These are phyloP conservation scores for Calonectria pseudoreteaudii DNA, from an alignment of 2,329 filamentous ascomycete species.

Conservation along the genomic window DNA sequence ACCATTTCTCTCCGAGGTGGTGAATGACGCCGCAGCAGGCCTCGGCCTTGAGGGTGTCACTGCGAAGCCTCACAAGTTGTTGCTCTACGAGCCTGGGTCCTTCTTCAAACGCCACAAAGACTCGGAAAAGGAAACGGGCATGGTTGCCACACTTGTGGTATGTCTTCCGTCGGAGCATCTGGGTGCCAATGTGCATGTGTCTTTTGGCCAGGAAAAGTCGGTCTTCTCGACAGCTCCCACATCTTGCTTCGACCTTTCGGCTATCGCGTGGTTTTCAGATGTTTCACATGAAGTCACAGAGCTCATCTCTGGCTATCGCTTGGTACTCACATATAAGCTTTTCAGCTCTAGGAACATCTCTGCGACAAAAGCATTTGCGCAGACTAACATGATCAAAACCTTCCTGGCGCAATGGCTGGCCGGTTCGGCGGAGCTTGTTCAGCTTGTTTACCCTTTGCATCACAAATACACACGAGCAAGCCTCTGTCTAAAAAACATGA, in stretches of 20 bases:
- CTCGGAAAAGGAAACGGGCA: slow-evolving; percentile 13
- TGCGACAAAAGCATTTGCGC: neutral
- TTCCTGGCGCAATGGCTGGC: slow-evolving; percentile 11
- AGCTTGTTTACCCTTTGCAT: slow-evolving; percentile 21
- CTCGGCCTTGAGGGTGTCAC: slow-evolving; percentile 8
- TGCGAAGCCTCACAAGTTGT: slow-evolving; percentile 24
- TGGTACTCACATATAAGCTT: slow-evolving; percentile 32
- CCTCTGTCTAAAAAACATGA: slow-evolving; percentile 23
- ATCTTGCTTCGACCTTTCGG: slow-evolving; percentile 25
- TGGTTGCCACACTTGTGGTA: slow-evolving; percentile 22
- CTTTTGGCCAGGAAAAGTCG: slow-evolving; percentile 10
- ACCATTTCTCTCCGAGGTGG: neutral
- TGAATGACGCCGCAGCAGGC: neutral
- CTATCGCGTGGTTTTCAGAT: slow-evolving; percentile 31
- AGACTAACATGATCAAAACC: slow-evolving; percentile 5
- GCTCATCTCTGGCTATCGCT: slow-evolving; percentile 22
- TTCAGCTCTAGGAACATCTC: neutral
- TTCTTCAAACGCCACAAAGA: slow-evolving; percentile 28
- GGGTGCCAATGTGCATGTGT: slow-evolving; percentile 22
- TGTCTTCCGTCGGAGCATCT: slow-evolving; percentile 29
- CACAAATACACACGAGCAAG: slow-evolving; percentile 25
- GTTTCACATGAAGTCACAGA: slow-evolving; percentile 22
- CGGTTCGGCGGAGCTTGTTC: neutral
- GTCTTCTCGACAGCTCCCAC: slow-evolving; percentile 15
- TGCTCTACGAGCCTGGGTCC: slow-evolving; percentile 28